phyloP scores from a whole-genome alignment of 441 rosid genomes.

The Erodium trifolium region DNA sequence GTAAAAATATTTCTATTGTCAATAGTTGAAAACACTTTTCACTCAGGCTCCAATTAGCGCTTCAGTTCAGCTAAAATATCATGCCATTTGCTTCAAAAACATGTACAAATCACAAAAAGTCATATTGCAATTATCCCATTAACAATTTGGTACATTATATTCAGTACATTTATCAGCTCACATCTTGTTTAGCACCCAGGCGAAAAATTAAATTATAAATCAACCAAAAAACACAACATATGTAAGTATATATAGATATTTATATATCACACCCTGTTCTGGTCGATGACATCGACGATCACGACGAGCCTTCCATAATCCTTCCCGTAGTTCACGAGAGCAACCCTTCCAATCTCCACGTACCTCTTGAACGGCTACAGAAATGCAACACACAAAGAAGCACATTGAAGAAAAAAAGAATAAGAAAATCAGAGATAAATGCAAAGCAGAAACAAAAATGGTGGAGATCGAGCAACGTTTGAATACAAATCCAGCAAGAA shows the following conservation, averaged over 20 bases:
- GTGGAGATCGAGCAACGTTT: not conserved
- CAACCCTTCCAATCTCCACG: constrained; percentile 92
- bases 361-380: constrained; percentile 82
- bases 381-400: not conserved
- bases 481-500: not conserved
- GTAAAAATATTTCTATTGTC: not conserved
- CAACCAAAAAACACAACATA: too few species aligned
- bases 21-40: not conserved
- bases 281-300: constrained; percentile 27
- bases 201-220: too few species aligned
- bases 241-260: too few species aligned
- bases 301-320: constrained; percentile 86
- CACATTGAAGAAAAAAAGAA: not conserved
- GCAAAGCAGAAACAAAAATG: not conserved
- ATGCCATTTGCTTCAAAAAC: not conserved
- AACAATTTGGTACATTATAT: not conserved
- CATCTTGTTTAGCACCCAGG: too few species aligned
- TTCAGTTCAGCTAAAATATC: not conserved
- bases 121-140: not conserved
- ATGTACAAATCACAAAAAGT: not conserved
- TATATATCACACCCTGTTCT: constrained; percentile 52
- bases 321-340: constrained; percentile 87
- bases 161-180: too few species aligned
- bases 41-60: not conserved
- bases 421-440: not conserved